These are phyloP conservation scores for Talaromyces wortmannii DNA, from an alignment of 495 filamentous ascomycete species.

Conservation along the genomic window DNA sequence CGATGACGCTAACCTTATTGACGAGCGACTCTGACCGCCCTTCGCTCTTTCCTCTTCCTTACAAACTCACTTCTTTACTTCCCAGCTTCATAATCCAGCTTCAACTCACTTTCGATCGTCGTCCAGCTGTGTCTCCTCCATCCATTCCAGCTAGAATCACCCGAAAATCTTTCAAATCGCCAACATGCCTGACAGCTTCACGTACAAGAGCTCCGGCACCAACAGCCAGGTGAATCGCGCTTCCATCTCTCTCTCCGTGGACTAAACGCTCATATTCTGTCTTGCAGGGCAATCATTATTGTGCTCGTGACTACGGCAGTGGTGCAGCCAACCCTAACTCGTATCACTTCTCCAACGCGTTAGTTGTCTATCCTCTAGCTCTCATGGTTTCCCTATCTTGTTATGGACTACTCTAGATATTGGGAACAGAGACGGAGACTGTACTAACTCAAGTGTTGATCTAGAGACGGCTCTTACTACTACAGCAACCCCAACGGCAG, in stretches of 20 bases:
- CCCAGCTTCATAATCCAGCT: background rate
- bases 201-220: conserved; percentile 34
- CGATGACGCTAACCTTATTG: too few species aligned
- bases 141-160: background rate
- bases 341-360: conserved; percentile 48
- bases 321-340: conserved; percentile 31
- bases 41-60: background rate
- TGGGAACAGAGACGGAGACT: background rate
- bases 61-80: background rate
- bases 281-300: conserved; percentile 43
- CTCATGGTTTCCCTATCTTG: background rate
- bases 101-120: background rate
- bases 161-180: background rate
- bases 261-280: background rate
- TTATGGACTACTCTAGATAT: background rate
- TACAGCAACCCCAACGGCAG: conserved; percentile 46
- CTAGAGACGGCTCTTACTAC: conserved; percentile 43
- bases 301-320: conserved; percentile 39
- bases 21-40: background rate
- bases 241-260: background rate
- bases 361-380: background rate
- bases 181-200: conserved; percentile 17
- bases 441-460: background rate
- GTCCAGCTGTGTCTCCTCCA: background rate
- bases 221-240: conserved; percentile 32